phyloP scores from a whole-genome alignment of 148 eudicot species.

The Rhododendron molle region DNA sequence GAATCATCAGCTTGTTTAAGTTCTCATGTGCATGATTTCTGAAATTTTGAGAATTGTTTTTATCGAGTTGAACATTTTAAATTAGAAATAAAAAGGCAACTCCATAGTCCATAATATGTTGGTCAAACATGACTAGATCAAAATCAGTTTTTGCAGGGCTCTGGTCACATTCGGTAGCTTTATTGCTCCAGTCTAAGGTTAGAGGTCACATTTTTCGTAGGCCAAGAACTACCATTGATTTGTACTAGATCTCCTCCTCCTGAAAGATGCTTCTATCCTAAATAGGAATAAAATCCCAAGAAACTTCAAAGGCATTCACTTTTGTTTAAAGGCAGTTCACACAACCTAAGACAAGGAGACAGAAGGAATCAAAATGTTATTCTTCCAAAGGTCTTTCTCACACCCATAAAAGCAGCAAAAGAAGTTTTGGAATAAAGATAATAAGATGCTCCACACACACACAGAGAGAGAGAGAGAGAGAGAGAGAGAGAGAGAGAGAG shows the following conservation, averaged over 20 bases:
- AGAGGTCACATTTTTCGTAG: neutral
- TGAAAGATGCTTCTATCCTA: neutral
- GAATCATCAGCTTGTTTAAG: neutral
- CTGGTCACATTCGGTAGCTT: neutral
- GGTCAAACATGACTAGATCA: neutral
- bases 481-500: neutral
- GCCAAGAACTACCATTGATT: neutral
- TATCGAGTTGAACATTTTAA: neutral
- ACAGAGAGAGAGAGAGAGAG: no score
- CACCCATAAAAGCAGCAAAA: neutral
- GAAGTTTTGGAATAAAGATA: slow-evolving; percentile 8
- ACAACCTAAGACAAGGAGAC: slow-evolving; percentile 5
- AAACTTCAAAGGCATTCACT: neutral
- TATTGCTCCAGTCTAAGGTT: neutral
- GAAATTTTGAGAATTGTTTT: neutral
- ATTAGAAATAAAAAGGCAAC: neutral
- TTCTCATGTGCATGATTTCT: no score
- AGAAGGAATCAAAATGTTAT: slow-evolving; percentile 9
- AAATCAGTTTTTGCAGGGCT: neutral
- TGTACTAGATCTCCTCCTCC: neutral
- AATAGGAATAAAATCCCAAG: slow-evolving; percentile 7
- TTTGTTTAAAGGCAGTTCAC: neutral
- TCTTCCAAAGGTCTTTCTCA: neutral
- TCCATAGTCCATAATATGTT: neutral
- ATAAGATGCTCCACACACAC: neutral